These are phyloP conservation scores for Rhamnella rubrinervis DNA, from an alignment of 331 rosid species.

Conservation along the genomic window DNA sequence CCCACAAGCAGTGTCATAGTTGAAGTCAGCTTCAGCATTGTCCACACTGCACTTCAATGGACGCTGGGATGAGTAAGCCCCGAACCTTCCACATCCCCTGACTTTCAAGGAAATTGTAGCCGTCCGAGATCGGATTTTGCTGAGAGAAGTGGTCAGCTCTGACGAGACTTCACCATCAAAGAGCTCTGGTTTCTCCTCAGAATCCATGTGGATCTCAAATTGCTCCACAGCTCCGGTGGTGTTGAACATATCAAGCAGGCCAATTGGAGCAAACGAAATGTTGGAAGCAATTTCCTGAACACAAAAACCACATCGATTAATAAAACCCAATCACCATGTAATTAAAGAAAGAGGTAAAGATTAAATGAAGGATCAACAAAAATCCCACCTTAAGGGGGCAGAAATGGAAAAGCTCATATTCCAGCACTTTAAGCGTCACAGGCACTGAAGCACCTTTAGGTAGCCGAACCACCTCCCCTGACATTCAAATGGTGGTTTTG, in stretches of 20 bases:
- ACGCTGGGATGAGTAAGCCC: conserved; percentile 64
- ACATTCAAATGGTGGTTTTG: not conserved
- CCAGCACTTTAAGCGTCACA: conserved; percentile 71
- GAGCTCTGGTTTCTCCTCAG: conserved; percentile 38
- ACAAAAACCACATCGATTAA: conserved; percentile 11
- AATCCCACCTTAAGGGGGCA: conserved; percentile 66
- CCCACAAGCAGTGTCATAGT: conserved; percentile 56
- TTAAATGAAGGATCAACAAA: not conserved
- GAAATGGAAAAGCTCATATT: conserved; percentile 85
- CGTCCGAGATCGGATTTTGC: conserved; percentile 36
- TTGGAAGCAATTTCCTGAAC: conserved; percentile 56
- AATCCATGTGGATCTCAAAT: conserved; percentile 39
- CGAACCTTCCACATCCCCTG: conserved; percentile 80
- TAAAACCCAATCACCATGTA: not conserved
- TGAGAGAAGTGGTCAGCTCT: conserved; percentile 34
- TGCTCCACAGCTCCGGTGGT: conserved; percentile 68
- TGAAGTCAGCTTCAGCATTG: conserved; percentile 39
- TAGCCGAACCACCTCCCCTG: conserved; percentile 74
- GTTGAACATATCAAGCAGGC: conserved; percentile 86
- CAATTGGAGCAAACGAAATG: conserved; percentile 78
- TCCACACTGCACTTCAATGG: conserved; percentile 60
- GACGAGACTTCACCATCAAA: conserved; percentile 49
- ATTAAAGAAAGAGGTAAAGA: too few relatives aligned
- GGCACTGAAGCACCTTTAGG: conserved; percentile 84
- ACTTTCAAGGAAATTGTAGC: conserved; percentile 49